Evolutionary conservation across 176 grass and related monocot species (phyloP), one percentile per base, ranked within the genome.

Genomic region (Carex kokanica): DNA sequence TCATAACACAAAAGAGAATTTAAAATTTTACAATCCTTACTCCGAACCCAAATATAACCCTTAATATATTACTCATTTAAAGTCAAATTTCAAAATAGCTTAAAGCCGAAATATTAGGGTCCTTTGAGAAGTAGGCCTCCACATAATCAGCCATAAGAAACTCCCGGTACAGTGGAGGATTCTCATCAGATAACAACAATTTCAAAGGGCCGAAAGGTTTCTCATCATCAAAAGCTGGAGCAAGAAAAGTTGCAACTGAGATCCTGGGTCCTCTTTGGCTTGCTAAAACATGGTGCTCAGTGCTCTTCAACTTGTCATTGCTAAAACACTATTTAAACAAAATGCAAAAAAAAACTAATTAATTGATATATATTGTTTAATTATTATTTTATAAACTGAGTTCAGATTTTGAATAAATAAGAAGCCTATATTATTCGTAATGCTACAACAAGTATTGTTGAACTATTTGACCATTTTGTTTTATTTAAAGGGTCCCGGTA

Each of bases 271-370:
- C 85, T 32, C 23, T 59, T 36, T 1, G 17, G 36, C 2, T 82
- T 14, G 78, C 78, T 18, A 82, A 52, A 2, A 87, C 85, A 7
- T 62, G 85, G 41, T 87, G 85, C 14, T 73, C 20, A 11, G 5
- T 69, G 34, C 78, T 87, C 23, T 38, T 72, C 52, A 73, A 82
- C 63, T 62, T 82, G 16, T 53, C 85, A 82, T 86, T 86, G 53
- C 64, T 86, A 13, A 73, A n/a, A 31, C 78, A 41, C 84, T 86
- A 43, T 41, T 41, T 41, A 41, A 41, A 41, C 40, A 41, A 41
- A 41, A 41, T 41, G 5, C 40, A 8, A 41, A 6, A 41, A n/a
- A 41, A 41, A 34, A 34, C 40, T 41, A 4, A 41, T 41, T 41
- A 41, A 41, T 8, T 40, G 1, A 1, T 41, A 41, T 41, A 41